Base-by-base conservation (phyloP, 495 filamentous ascomycete species). In the Lepraria neglecta region DNA sequence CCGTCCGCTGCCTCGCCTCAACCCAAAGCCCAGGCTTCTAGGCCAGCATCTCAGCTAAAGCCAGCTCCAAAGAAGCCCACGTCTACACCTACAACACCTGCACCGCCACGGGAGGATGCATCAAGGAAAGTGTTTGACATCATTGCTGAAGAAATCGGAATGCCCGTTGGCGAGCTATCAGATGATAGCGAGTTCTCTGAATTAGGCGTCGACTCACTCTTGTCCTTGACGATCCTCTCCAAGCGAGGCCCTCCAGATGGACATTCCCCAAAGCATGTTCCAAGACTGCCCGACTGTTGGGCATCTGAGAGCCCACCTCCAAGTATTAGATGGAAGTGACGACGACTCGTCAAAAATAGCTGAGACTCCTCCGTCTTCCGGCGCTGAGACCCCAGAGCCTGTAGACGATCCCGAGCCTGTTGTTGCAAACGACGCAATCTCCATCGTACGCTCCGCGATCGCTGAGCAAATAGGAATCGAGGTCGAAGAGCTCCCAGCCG, bases 381-480 rank as follows among this genome's bases (percentile, higher is more conserved):
- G 46, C 46, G 19, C 14, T 12, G 21, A 48, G 21, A 48, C 21
- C 19, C 45, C 45, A 47, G 46, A 48, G 46, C 19, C 46, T 2
- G 14, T 48, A 11, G 19, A 48, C 10, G 46, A 10, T 12, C 27
- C 21, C 21, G 21, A 48, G 9, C 6, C 17, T 48, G 46, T 27
- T 12, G 46, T 12, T 27, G 21, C 46, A 21, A 24, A 24, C 21
- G 21, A 28, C 46, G 21, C 6, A 11, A 11, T 57, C 15, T 21
- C 33, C 15, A 43, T 57, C 35, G 24, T 57, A 21, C 21, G 54
- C 28, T 40, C 21, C 28, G 87, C 83, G 56, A 80, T 91, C 51
- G 81, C 85, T 3, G 75, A 80, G 28, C 86, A 90, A 66, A 86
- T 87, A 69, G 84, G 84, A 31, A 78, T 88, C n/a, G 73, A 82